Base-by-base conservation (phyloP, 495 filamentous ascomycete species). In the Trichoderma asperelloides region DNA sequence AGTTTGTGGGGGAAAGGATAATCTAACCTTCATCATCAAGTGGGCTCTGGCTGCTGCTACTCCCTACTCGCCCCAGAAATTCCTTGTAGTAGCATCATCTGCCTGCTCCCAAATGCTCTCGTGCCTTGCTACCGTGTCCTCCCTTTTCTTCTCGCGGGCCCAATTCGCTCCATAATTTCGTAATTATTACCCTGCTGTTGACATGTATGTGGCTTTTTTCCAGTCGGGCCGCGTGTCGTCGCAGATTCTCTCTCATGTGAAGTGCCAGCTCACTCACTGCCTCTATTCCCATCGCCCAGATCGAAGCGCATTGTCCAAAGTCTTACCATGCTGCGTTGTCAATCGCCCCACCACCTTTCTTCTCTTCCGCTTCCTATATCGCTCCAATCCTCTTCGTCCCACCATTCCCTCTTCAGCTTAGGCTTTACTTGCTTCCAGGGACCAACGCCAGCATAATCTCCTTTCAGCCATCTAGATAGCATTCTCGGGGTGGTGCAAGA, bases 241-340 rank as follows among this genome's bases (percentile, higher is more conserved):
- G 5, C 33, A 3, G 2, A 37, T 37, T 37, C 33, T 37, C 30
- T 33, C 33, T 37, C 33, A 4, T 37, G 33, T 5, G 2, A 51
- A n/a, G 8, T 51, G 47, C 18, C 18, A 51, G 47, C 47, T 51
- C 47, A 23, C 18, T 47, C 43, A 3, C 43, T 51, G 47, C 18
- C 47, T 51, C 47, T 51, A 21, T 51, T 51, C 47, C 47, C 47
- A 45, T 45, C 41, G 13, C 8, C 21, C 18, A 51, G 18, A 51
- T n/a, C 33, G 33, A 4, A 37, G 33, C 33, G 33, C 33, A 37
- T 37, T 37, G 33, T 37, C 18, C 47, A 51, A 9, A 51, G 21
- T 51, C 47, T 51, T 25, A 60, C 25, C 49, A 55, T 55, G 25
- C 2, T 60, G 55, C 55, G 55, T 60, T 60, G 55, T 60, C 55